phyloP scores from a whole-genome alignment of 805 yeast genomes.

The Candida quercuum region DNA sequence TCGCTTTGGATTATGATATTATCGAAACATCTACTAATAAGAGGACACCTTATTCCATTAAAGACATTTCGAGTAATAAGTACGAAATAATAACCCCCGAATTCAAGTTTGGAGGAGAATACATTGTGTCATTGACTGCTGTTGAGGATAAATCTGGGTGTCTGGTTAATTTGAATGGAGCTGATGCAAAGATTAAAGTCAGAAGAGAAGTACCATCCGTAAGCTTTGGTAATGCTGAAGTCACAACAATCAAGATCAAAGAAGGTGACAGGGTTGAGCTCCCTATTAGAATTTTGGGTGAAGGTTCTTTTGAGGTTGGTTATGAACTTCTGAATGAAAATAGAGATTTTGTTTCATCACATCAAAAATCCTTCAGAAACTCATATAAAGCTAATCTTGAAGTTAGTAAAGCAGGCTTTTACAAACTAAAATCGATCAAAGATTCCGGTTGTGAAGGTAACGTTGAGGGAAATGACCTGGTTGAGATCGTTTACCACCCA shows the following conservation, averaged over 20 bases:
- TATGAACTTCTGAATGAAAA: conserved; percentile 27
- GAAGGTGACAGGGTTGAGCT: conserved; percentile 57
- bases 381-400: conserved; percentile 29
- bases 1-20: conserved; percentile 62
- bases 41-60: conserved; percentile 36
- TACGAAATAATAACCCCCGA: conserved; percentile 48
- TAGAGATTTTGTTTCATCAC: conserved; percentile 23
- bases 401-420: conserved; percentile 41
- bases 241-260: conserved; percentile 39
- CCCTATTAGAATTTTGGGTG: conserved; percentile 58
- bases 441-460: conserved; percentile 51
- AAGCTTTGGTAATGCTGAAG: conserved; percentile 35
- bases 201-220: conserved; percentile 65
- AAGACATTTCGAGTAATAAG: conserved; percentile 32
- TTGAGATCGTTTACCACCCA: conserved; percentile 37
- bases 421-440: conserved; percentile 36
- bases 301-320: conserved; percentile 42
- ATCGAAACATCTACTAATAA: conserved; percentile 49
- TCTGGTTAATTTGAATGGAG: conserved; percentile 58
- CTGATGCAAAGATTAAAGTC: conserved; percentile 62
- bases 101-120: conserved; percentile 67
- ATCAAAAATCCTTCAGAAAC: conserved; percentile 13
- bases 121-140: conserved; percentile 54
- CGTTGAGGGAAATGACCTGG: conserved; percentile 28
- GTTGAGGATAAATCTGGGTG: conserved; percentile 78